phyloP scores from a whole-genome alignment of 192 early-diverging fungal genomes.

The Jimgerdemannia flammicorona region DNA sequence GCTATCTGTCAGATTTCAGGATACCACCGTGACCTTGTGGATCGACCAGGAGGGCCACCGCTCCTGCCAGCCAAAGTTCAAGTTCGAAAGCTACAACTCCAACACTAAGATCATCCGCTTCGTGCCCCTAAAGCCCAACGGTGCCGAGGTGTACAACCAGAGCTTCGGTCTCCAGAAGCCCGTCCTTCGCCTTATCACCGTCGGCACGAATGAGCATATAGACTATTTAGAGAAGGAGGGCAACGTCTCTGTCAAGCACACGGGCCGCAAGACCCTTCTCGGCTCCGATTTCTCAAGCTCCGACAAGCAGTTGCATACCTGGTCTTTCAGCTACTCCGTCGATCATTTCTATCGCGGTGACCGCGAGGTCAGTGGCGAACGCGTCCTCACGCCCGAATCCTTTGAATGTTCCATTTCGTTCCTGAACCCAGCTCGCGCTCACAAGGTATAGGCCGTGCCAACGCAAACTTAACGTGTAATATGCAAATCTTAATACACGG shows the following conservation, averaged over 20 bases:
- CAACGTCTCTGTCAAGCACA: conserved; percentile 31
- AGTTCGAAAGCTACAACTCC: conserved; percentile 38
- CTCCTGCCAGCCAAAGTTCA: conserved; percentile 30
- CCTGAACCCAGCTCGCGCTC: conserved; percentile 36
- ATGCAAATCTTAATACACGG: background rate
- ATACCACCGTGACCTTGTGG: conserved; percentile 32
- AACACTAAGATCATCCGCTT: conserved; percentile 35
- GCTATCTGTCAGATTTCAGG: conserved; percentile 26
- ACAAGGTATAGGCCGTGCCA: conserved; percentile 11
- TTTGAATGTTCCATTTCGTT: conserved; percentile 39
- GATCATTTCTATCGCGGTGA: conserved; percentile 35
- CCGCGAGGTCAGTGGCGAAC: conserved; percentile 35
- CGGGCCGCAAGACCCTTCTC: conserved; percentile 28
- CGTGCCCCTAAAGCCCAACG: conserved; percentile 16
- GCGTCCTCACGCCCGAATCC: conserved; percentile 30
- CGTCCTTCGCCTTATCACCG: conserved; percentile 33
- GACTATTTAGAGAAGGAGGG: conserved; percentile 43
- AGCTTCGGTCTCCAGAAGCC: conserved; percentile 39
- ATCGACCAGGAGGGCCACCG: conserved; percentile 41
- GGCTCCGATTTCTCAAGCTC: conserved; percentile 33
- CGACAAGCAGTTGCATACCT: conserved; percentile 10
- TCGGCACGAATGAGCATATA: conserved; percentile 33
- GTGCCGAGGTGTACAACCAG: conserved; percentile 34
- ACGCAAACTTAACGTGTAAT: conserved; percentile 1
- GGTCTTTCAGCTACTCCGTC: conserved; percentile 37